Conservation (phyloP, 2,329 filamentous ascomycete species). For the Lachnellula suecica region DNA sequence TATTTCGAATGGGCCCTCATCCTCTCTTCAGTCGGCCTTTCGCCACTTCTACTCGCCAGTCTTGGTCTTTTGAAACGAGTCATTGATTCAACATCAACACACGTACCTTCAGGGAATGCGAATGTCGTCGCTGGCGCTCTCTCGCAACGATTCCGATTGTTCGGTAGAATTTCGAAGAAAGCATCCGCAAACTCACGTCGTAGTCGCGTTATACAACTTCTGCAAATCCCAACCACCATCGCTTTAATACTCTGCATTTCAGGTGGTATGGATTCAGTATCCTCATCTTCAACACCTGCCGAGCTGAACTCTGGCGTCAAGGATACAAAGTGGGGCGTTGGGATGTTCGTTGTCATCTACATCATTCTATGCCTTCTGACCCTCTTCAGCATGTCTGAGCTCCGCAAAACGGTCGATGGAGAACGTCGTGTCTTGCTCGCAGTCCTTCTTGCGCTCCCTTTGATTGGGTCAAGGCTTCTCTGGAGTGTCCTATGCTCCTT, state of each 20-base stretch:
- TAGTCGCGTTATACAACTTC: slow-evolving; percentile 27
- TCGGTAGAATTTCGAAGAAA: slow-evolving; percentile 18
- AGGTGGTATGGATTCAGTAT: slow-evolving; percentile 26
- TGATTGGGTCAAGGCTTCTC: slow-evolving; percentile 33
- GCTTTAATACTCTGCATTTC: slow-evolving; percentile 31
- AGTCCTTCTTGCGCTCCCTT: slow-evolving; percentile 28
- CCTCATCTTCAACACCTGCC: slow-evolving; percentile 11
- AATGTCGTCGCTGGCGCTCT: neutral
- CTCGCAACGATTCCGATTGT: slow-evolving; percentile 11
- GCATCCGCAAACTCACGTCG: slow-evolving; percentile 24
- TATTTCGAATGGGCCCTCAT: slow-evolving; percentile 32
- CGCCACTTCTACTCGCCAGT: slow-evolving; percentile 26
- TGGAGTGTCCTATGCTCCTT: slow-evolving; percentile 33
- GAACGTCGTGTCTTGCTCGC: slow-evolving; percentile 32
- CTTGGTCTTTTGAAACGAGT: slow-evolving; percentile 29
- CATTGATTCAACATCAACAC: slow-evolving; percentile 11
- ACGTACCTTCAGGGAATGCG: slow-evolving; percentile 12
- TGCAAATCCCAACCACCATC: slow-evolving; percentile 27
- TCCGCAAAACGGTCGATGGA: slow-evolving; percentile 26
- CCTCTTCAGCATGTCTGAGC: slow-evolving; percentile 24
- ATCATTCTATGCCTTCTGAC: slow-evolving; percentile 20
- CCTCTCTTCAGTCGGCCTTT: slow-evolving; percentile 28
- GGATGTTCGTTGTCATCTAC: slow-evolving; percentile 32
- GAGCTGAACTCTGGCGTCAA: slow-evolving; percentile 20
- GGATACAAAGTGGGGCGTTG: slow-evolving; percentile 25